Percentiles rank a stretch among this genome's conserved stretches.
Evolutionary conservation across 208 protist species (phyloP).

Genomic region (Trypanosomatidae sp.): DNA sequence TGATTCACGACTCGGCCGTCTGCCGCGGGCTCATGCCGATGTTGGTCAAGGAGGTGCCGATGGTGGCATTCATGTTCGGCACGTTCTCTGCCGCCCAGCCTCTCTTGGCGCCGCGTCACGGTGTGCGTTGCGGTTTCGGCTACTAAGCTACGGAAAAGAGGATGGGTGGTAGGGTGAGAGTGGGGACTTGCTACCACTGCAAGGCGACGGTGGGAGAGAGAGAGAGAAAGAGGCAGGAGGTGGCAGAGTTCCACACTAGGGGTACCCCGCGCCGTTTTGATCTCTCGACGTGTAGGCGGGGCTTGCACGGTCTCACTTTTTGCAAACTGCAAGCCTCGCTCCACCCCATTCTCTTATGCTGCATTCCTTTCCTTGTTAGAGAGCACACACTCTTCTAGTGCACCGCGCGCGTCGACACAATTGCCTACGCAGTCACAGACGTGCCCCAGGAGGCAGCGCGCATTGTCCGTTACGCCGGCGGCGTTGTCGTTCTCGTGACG

Average conservation of each 20-base stretch:
- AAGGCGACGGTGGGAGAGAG: neutral
- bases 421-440: neutral
- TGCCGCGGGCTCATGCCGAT: constrained; percentile 80
- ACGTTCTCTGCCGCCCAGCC: constrained; percentile 81
- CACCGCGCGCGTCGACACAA: neutral
- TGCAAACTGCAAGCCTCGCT: neutral
- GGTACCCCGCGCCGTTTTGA: neutral
- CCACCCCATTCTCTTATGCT: neutral
- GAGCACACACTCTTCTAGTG: neutral
- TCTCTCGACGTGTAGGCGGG: neutral
- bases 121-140: constrained; percentile 82
- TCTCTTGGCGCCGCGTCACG: constrained; percentile 76
- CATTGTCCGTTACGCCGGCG: neutral
- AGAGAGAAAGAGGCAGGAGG: neutral
- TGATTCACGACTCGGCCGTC: constrained; percentile 90
- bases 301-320: neutral
- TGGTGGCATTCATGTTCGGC: constrained; percentile 84
- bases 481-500: neutral
- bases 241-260: neutral
- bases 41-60: constrained; percentile 86
- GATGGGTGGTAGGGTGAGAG: neutral
- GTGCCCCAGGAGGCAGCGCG: neutral
- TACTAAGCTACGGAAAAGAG: constrained; percentile 41
- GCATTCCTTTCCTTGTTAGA: neutral
- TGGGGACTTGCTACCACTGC: neutral